Conservation (phyloP, 176 grass and related monocot species). For the Avena insularis region DNA sequence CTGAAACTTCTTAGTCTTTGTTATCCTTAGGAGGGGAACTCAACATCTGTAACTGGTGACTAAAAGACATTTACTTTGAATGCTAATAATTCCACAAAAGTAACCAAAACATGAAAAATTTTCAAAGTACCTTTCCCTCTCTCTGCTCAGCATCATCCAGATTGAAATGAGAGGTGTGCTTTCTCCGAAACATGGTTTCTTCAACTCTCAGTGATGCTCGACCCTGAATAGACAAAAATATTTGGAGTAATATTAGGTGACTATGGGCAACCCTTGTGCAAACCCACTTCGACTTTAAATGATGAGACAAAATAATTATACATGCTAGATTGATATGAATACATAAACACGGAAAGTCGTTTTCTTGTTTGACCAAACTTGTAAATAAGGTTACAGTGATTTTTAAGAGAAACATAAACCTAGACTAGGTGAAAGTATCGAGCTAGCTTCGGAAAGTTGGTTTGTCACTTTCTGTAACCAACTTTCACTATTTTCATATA, state of each 20-base stretch:
- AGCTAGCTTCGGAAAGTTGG: no score
- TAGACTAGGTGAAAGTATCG: no score
- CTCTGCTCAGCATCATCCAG: slow-evolving; percentile 47
- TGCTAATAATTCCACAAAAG: slow-evolving; percentile 18
- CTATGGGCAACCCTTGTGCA: neutral
- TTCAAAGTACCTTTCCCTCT: slow-evolving; percentile 60
- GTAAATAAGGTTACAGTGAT: no score
- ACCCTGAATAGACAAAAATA: slow-evolving; percentile 25
- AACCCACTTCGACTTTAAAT: neutral
- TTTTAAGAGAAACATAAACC: no score
- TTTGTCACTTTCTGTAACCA: no score
- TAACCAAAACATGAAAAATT: slow-evolving; percentile 12
- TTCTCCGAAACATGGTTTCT: slow-evolving; percentile 74
- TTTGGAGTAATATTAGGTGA: neutral
- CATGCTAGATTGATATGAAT: neutral
- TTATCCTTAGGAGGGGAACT: neutral
- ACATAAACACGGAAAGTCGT: neutral
- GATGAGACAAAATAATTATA: neutral
- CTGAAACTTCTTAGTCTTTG: neutral
- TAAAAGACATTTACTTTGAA: neutral
- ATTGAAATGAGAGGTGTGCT: slow-evolving; percentile 51
- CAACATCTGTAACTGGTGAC: neutral
- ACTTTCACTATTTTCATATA: no score
- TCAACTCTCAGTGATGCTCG: slow-evolving; percentile 38
- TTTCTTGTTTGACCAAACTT: no score